A percentile compares a stretch with the other conserved stretches of the same genome.
These are phyloP conservation scores for Trypanosoma conorhini DNA, from an alignment of 208 protist species.

Conservation along the genomic window DNA sequence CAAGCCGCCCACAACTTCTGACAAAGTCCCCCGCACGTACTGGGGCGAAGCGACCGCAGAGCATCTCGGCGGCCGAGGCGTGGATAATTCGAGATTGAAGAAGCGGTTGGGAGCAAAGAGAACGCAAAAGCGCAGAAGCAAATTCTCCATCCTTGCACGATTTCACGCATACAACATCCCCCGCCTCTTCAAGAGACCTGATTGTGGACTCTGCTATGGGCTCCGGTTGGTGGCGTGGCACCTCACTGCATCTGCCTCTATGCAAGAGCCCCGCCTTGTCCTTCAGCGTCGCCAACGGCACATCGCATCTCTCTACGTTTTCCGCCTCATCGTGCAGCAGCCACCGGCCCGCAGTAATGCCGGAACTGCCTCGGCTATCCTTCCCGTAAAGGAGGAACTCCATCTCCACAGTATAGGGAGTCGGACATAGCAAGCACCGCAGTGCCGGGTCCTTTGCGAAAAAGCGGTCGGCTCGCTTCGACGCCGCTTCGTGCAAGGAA, in stretches of 20 bases:
- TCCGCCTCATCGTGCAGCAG: conserved; percentile 16
- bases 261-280: conserved; percentile 20
- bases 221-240: background rate
- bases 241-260: background rate
- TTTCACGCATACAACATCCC: conserved; percentile 1
- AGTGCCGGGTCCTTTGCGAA: background rate
- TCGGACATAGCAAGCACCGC: conserved; percentile 2
- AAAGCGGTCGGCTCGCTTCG: background rate
- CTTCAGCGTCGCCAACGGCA: conserved; percentile 14
- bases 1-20: conserved; percentile 26
- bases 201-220: conserved; percentile 1
- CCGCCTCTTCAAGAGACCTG: background rate
- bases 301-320: conserved; percentile 15
- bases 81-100: conserved; percentile 19
- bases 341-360: conserved; percentile 17
- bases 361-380: background rate
- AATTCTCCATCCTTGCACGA: background rate
- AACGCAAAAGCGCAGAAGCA: conserved; percentile 1
- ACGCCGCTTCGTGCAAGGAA: background rate
- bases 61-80: background rate
- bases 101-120: conserved; percentile 23
- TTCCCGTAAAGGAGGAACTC: conserved; percentile 6
- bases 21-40: conserved; percentile 21
- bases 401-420: conserved; percentile 9
- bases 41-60: conserved; percentile 5